Conservation (phyloP, 805 yeast species). For the Candida peoriensis region DNA sequence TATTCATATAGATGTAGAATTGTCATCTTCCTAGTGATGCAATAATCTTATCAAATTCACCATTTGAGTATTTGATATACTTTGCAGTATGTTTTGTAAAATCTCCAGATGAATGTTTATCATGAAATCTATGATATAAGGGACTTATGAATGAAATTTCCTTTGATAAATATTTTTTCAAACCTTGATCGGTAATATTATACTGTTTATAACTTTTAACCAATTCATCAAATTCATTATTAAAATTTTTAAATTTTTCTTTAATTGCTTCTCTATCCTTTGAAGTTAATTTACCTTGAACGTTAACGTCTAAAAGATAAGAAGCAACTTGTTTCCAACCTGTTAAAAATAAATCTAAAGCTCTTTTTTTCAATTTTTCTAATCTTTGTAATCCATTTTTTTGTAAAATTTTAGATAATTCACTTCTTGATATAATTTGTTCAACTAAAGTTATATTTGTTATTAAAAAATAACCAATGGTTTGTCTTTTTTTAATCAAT, state of each 20-base stretch:
- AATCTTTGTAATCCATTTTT: conserved; percentile 56
- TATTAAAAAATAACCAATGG: conserved; percentile 64
- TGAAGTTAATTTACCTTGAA: conserved; percentile 51
- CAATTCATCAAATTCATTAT: conserved; percentile 76
- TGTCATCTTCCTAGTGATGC: conserved; percentile 25
- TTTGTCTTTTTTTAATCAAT: conserved; percentile 28
- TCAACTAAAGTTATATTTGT: conserved; percentile 73
- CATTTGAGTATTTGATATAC: conserved; percentile 61
- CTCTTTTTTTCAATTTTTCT: conserved; percentile 66
- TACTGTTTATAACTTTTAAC: conserved; percentile 60
- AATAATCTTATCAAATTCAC: conserved; percentile 35
- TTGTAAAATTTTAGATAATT: conserved; percentile 51
- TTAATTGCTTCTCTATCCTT: conserved; percentile 79
- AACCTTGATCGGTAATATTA: conserved; percentile 58
- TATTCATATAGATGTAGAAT: no score
- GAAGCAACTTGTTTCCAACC: conserved; percentile 82
- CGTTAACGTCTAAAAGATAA: conserved; percentile 74
- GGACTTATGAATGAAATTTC: conserved; percentile 79
- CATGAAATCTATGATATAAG: conserved; percentile 79
- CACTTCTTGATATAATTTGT: conserved; percentile 59
- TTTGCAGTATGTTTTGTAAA: conserved; percentile 67
- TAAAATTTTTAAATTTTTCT: conserved; percentile 79
- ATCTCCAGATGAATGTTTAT: conserved; percentile 65
- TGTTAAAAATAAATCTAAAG: conserved; percentile 61
- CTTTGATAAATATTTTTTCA: conserved; percentile 57